Evolutionary conservation across 2,329 filamentous ascomycete species (phyloP).

Genomic region (Ramichloridium luteum): DNA sequence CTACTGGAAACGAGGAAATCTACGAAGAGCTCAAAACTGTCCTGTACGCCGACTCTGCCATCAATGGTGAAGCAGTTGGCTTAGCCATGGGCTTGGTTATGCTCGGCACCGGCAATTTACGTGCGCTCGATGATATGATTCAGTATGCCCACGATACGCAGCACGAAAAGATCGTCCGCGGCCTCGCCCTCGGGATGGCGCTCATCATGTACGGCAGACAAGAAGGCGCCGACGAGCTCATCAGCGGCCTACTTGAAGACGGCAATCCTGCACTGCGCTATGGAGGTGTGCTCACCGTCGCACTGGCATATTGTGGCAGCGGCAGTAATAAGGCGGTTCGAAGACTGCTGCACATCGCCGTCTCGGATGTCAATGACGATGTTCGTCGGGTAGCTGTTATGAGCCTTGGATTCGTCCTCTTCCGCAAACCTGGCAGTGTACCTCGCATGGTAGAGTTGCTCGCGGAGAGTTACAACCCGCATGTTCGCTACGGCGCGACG

Average conservation of each 20-base stretch:
- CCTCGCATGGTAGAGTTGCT: constrained; percentile 98
- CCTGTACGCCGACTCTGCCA: constrained; percentile 82
- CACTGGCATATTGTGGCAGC: constrained; percentile 90
- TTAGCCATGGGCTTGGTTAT: constrained; percentile 96
- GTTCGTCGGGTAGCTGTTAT: constrained; percentile 93
- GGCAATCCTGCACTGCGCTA: constrained; percentile 89
- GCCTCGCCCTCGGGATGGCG: constrained; percentile 90
- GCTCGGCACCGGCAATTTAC: constrained; percentile 93
- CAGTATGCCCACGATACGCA: constrained; percentile 95
- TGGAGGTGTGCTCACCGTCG: constrained; percentile 97
- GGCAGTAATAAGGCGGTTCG: constrained; percentile 98
- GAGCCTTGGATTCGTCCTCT: constrained; percentile 95
- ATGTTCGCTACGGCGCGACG: constrained; percentile 92
- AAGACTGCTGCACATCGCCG: constrained; percentile 86
- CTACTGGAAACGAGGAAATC: constrained; percentile 77
- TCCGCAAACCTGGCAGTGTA: constrained; percentile 92
- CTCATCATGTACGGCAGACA: constrained; percentile 96
- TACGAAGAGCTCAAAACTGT: constrained; percentile 85
- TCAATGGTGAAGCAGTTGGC: constrained; percentile 94
- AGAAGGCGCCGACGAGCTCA: constrained; percentile 86
- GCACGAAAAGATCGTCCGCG: constrained; percentile 97
- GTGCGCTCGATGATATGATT: constrained; percentile 91
- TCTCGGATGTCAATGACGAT: constrained; percentile 96
- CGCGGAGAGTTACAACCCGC: constrained; percentile 96
- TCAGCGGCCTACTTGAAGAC: constrained; percentile 84